Percentiles rank a stretch among this genome's conserved stretches.
Conservation (phyloP, 2,329 filamentous ascomycete genomes). For the Neofusicoccum umdonicola region DNA sequence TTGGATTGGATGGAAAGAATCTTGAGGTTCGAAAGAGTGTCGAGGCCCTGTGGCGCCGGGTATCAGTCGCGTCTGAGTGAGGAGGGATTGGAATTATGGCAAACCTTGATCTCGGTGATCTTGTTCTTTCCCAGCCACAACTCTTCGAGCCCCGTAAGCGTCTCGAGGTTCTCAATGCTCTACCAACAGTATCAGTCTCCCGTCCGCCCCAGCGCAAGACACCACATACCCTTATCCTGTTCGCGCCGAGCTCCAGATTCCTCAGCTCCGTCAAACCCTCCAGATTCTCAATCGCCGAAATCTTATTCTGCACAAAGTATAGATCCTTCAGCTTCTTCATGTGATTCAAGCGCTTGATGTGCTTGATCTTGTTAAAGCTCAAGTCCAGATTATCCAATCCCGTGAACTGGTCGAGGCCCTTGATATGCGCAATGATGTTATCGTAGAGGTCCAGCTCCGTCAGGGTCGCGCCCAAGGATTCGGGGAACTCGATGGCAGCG, state of each 20-base stretch:
- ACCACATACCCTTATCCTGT: constrained; percentile 64
- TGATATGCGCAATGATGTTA: constrained; percentile 86
- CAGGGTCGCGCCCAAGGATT: constrained; percentile 63
- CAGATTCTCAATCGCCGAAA: constrained; percentile 80
- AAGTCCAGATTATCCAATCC: constrained; percentile 80
- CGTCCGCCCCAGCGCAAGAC: not conserved
- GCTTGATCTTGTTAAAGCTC: constrained; percentile 99
- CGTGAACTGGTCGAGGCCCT: constrained; percentile 74
- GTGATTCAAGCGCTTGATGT: constrained; percentile 85
- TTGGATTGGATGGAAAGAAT: constrained; percentile 96
- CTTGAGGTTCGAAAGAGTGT: constrained; percentile 72
- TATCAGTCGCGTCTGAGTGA: not conserved
- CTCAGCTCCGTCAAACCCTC: constrained; percentile 71
- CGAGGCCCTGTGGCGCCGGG: constrained; percentile 54
- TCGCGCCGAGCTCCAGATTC: constrained; percentile 88
- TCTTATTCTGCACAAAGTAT: constrained; percentile 94
- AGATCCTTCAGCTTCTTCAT: constrained; percentile 76
- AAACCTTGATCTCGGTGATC: constrained; percentile 73
- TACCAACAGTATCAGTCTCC: constrained; percentile 20
- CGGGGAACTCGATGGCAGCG: constrained; percentile 72
- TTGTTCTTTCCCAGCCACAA: constrained; percentile 97
- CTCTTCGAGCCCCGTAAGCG: constrained; percentile 74
- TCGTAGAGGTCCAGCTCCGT: constrained; percentile 93
- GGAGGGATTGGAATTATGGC: not conserved
- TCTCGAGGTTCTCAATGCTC: constrained; percentile 76